Percentiles rank a stretch among this genome's conserved stretches.
These are phyloP conservation scores for Xerocomellus intermedius DNA, from an alignment of 768 basidiomycete species.

Conservation along the genomic window DNA sequence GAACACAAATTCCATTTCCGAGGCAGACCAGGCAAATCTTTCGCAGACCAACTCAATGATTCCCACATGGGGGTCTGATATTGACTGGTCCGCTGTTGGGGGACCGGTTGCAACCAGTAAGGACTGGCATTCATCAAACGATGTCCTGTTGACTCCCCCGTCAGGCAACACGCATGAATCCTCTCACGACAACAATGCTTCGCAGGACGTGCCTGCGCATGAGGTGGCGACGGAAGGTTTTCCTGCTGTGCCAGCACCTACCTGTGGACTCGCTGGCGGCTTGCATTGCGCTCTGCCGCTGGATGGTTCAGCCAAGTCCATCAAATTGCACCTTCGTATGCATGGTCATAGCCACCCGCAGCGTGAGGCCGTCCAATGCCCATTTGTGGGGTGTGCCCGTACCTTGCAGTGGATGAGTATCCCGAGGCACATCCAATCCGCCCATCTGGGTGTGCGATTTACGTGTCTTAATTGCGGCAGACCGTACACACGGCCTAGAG, in stretches of 20 bases:
- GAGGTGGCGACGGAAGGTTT: neutral
- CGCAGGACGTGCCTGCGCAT: neutral
- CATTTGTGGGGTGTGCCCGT: conserved; percentile 10
- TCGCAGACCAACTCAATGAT: neutral
- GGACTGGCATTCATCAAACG: neutral
- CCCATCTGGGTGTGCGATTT: conserved; percentile 14
- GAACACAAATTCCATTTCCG: neutral
- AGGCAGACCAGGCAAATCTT: neutral
- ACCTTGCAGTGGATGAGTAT: conserved; percentile 14
- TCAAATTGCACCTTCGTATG: conserved; percentile 12
- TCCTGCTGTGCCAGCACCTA: neutral
- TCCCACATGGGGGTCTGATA: too few species aligned
- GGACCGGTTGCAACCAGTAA: neutral
- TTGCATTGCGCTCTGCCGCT: conserved; percentile 4
- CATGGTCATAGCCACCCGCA: conserved; percentile 14
- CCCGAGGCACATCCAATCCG: conserved; percentile 14
- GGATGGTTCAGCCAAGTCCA: conserved; percentile 1
- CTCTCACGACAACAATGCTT: neutral
- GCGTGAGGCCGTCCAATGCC: conserved; percentile 8
- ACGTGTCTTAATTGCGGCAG: conserved; percentile 7
- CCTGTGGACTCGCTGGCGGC: conserved; percentile 10
- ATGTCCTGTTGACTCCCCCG: neutral
- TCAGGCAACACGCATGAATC: neutral
- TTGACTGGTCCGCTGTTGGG: neutral
- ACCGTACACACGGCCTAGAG: conserved; percentile 4